Evolutionary conservation across 179 eudicot genomes (phyloP), one percentile per base, ranked within the genome.

Genomic region (Monotropa hypopitys): DNA sequence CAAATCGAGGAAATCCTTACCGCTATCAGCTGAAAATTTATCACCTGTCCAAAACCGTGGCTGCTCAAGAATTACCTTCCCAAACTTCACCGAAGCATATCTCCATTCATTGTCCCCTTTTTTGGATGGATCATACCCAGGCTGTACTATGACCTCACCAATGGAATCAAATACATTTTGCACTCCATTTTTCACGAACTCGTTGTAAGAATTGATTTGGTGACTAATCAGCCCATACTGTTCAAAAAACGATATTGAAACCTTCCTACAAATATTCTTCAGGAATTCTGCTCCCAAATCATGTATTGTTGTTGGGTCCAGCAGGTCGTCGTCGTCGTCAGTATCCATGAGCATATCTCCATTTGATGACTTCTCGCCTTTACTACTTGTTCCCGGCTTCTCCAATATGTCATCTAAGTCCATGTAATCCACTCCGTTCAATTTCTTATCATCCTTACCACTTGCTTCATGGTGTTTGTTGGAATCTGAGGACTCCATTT

Each of bases 61-160:
- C 57, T 81, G 87, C 77, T 94, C 97, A 20, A 94, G 87, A n/a
- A 84, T 89, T 33, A 90, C 97, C 66, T 89, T 88, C 43, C 94
- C 97, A 75, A 94, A 94, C 65, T 79, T 85, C 1, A 94, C 81
- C 0, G 89, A 78, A 3, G 94, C 98, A 76, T 83, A 82, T 67
- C 85, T 90, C 93, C 97, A 90, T n/a, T 86, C 97, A 35, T 85
- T 86, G 2, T 90, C 98, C 26, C 94, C 94, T 67, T 87, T 90
- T 83, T 94, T 92, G 1, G 98, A 90, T 18, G 97, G 94, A 82
- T 94, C 97, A 75, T 85, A 92, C 0, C 96, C 96, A 2, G 98
- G 97, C 49, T 92, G 90, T 11, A 94, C 88, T 0, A 26, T 72
- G 1, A 94, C 83, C 85, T 90, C 97, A 0, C 89, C 97, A 53